A percentile compares a stretch with the other conserved stretches of the same genome.
phyloP scores from a whole-genome alignment of 1,284 basidiomycete genomes.

The Cryptococcus floricola region DNA sequence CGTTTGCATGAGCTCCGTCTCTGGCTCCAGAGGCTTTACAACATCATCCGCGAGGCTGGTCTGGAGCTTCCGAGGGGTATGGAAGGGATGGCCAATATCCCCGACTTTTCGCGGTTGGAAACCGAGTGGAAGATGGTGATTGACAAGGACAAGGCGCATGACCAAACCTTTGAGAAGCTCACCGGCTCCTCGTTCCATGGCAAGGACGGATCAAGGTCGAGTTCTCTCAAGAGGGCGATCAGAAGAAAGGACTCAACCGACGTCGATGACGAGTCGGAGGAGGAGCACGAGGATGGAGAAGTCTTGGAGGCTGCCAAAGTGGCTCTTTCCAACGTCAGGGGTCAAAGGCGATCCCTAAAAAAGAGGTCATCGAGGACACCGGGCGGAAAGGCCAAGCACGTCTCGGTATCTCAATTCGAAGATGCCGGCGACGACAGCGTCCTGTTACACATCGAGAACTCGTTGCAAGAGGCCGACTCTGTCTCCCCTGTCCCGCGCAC shows the following conservation, averaged over 20 bases:
- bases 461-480: slow-evolving; percentile 64
- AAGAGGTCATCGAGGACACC: slow-evolving; percentile 27
- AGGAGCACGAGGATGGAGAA: slow-evolving; percentile 45
- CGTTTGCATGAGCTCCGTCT: slow-evolving; percentile 41
- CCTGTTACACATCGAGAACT: slow-evolving; percentile 75
- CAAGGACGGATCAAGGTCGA: slow-evolving; percentile 54
- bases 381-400: slow-evolving; percentile 28
- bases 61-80: background rate
- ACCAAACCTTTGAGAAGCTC: slow-evolving; percentile 56
- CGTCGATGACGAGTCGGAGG: slow-evolving; percentile 2
- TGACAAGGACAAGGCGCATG: slow-evolving; percentile 80
- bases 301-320: slow-evolving; percentile 46
- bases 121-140: slow-evolving; percentile 60
- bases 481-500: slow-evolving; percentile 14
- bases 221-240: slow-evolving; percentile 63
- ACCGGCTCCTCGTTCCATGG: slow-evolving; percentile 36
- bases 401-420: slow-evolving; percentile 73
- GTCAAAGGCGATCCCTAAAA: slow-evolving; percentile 13
- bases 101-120: slow-evolving; percentile 52
- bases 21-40: slow-evolving; percentile 63
- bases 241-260: too few species aligned
- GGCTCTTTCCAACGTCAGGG: slow-evolving; percentile 20
- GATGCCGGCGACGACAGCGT: slow-evolving; percentile 85
- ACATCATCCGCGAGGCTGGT: background rate
- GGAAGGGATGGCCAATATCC: slow-evolving; percentile 66